A percentile compares a stretch with the other conserved stretches of the same genome.
Evolutionary conservation across 306 rosid genomes (phyloP).

Genomic region (Pyrus betulifolia): DNA sequence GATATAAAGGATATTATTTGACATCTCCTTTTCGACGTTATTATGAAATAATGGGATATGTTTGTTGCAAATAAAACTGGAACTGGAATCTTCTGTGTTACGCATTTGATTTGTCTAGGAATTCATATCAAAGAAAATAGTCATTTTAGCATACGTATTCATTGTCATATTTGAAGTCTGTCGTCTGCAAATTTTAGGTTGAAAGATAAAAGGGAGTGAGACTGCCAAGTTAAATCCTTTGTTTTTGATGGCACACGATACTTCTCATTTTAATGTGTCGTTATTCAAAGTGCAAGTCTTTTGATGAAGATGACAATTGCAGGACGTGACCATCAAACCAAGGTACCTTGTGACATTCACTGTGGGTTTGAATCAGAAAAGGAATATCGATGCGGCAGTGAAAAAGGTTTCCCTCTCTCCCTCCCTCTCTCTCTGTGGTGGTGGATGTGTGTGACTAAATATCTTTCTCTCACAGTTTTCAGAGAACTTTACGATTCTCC

Average conservation of each 20-base stretch:
- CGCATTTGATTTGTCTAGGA: not conserved
- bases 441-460: constrained; percentile 14
- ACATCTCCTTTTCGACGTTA: not conserved
- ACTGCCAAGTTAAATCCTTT: not conserved
- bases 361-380: constrained; percentile 69
- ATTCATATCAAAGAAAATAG: not conserved
- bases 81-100: not conserved
- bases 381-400: constrained; percentile 76
- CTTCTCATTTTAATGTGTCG: not conserved
- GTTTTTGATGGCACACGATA: not conserved
- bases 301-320: constrained; percentile 33
- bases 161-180: not conserved
- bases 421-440: constrained; percentile 12
- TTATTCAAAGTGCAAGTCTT: not conserved
- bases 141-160: not conserved
- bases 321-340: constrained; percentile 78
- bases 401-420: constrained; percentile 59
- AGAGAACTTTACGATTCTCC: constrained; percentile 71
- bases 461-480: constrained; percentile 67
- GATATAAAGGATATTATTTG: not conserved
- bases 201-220: not conserved
- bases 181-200: not conserved
- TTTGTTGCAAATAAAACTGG: not conserved
- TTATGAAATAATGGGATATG: not conserved
- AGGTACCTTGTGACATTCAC: constrained; percentile 96